Evolutionary conservation across 2,329 filamentous ascomycete species (phyloP).

Genomic region (Aspergillus flavus): DNA sequence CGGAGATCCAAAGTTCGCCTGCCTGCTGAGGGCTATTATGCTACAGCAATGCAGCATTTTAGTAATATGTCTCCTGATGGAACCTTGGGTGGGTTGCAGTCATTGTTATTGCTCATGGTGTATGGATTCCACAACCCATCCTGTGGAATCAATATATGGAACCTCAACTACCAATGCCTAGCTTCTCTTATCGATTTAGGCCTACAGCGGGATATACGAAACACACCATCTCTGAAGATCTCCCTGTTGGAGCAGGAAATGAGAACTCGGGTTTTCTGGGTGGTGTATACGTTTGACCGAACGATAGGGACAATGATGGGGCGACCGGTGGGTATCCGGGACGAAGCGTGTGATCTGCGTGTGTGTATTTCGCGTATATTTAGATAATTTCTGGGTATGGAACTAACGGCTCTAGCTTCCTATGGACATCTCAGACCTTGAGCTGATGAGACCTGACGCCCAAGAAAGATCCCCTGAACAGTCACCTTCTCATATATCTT

Average conservation of each 20-base stretch:
- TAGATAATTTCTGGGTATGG: background rate
- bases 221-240: slow-evolving; percentile 40
- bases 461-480: slow-evolving; percentile 14
- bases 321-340: slow-evolving; percentile 56
- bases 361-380: slow-evolving; percentile 33
- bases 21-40: slow-evolving; percentile 53
- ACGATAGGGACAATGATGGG: slow-evolving; percentile 60
- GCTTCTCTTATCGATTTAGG: slow-evolving; percentile 56
- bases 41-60: slow-evolving; percentile 51
- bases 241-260: slow-evolving; percentile 56
- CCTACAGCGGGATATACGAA: slow-evolving; percentile 53
- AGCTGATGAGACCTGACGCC: background rate
- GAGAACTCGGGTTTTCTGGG: slow-evolving; percentile 60
- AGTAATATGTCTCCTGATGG: slow-evolving; percentile 53
- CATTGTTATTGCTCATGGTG: slow-evolving; percentile 45
- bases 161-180: slow-evolving; percentile 59
- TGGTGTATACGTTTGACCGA: slow-evolving; percentile 55
- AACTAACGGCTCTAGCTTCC: slow-evolving; percentile 25
- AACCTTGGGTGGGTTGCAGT: slow-evolving; percentile 54
- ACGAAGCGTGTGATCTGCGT: slow-evolving; percentile 58
- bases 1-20: slow-evolving; percentile 48
- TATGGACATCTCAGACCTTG: slow-evolving; percentile 17
- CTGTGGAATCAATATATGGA: slow-evolving; percentile 56
- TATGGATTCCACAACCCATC: slow-evolving; percentile 56
- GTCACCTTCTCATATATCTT: slow-evolving; percentile 39